Evolutionary conservation across 306 rosid genomes (phyloP).

Genomic region (Lathyrus aphaca): DNA sequence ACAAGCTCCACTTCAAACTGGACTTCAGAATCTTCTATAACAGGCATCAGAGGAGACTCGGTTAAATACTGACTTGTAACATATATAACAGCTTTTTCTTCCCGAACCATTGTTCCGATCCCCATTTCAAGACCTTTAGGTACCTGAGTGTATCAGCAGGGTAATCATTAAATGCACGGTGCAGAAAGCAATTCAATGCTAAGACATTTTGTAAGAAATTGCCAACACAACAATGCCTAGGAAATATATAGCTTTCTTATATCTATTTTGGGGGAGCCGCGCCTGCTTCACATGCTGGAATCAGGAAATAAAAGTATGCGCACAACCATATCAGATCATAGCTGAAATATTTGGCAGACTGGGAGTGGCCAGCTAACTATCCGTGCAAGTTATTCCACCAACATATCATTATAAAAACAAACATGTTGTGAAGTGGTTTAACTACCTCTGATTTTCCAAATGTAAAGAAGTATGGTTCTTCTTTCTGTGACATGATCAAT

Average conservation of each 20-base stretch:
- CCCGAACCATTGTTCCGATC: conserved; percentile 84
- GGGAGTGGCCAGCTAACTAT: conserved; percentile 25
- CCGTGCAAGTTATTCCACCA: conserved; percentile 14
- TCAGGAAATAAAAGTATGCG: conserved; percentile 24
- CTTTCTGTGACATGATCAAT: conserved; percentile 60
- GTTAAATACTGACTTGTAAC: conserved; percentile 74
- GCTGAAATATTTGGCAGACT: conserved; percentile 27
- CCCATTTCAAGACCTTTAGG: conserved; percentile 99
- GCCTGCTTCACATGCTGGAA: background rate
- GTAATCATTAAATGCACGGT: conserved; percentile 13
- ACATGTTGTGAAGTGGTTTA: conserved; percentile 23
- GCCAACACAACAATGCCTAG: conserved; percentile 27
- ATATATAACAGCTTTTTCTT: conserved; percentile 84
- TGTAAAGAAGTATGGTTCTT: conserved; percentile 84
- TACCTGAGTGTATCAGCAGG: conserved; percentile 53
- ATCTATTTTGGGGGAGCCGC: conserved; percentile 21
- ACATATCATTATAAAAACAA: conserved; percentile 3
- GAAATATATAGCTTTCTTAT: conserved; percentile 18
- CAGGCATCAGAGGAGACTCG: conserved; percentile 69
- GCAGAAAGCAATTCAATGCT: conserved; percentile 1
- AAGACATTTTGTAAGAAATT: conserved; percentile 12
- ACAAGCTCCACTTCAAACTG: conserved; percentile 92
- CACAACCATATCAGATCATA: conserved; percentile 17
- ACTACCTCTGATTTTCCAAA: conserved; percentile 93
- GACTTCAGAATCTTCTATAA: conserved; percentile 70